Conservation (phyloP, 2,329 filamentous ascomycete genomes). For the Beauveria rudraprayagi region DNA sequence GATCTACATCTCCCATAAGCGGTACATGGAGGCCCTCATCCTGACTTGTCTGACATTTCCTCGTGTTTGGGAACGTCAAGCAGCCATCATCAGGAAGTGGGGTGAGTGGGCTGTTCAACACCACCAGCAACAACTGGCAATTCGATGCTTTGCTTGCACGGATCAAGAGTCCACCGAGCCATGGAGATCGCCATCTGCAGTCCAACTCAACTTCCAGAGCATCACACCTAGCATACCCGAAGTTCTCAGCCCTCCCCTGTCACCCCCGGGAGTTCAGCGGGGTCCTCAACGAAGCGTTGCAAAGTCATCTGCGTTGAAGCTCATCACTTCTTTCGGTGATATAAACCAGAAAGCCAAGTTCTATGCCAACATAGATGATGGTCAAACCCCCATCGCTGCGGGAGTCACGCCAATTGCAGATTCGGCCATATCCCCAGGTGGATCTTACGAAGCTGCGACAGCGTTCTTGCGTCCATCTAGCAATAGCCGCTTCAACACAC, state of each 20-base stretch:
- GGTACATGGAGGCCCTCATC: slow-evolving; percentile 87
- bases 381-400: slow-evolving; percentile 67
- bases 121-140: slow-evolving; percentile 81
- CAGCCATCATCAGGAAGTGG: slow-evolving; percentile 86
- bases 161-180: slow-evolving; percentile 76
- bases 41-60: slow-evolving; percentile 78
- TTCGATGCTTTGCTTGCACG: slow-evolving; percentile 88
- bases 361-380: slow-evolving; percentile 47
- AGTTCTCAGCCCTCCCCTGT: slow-evolving; percentile 63
- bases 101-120: slow-evolving; percentile 84
- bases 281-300: slow-evolving; percentile 57
- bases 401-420: slow-evolving; percentile 86
- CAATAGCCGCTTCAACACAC: slow-evolving; percentile 61
- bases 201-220: slow-evolving; percentile 48
- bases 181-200: slow-evolving; percentile 79
- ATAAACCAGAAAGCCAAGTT: slow-evolving; percentile 55
- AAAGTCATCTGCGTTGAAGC: slow-evolving; percentile 77
- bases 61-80: slow-evolving; percentile 82
- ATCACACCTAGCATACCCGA: slow-evolving; percentile 49
- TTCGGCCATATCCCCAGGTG: slow-evolving; percentile 57
- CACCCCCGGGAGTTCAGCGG: slow-evolving; percentile 57
- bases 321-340: slow-evolving; percentile 82
- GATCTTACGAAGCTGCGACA: slow-evolving; percentile 52
- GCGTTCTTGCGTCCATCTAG: slow-evolving; percentile 60
- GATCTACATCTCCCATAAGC: slow-evolving; percentile 85